These are phyloP conservation scores for Collariella sp. DNA, from an alignment of 495 filamentous ascomycete genomes.

Conservation along the genomic window DNA sequence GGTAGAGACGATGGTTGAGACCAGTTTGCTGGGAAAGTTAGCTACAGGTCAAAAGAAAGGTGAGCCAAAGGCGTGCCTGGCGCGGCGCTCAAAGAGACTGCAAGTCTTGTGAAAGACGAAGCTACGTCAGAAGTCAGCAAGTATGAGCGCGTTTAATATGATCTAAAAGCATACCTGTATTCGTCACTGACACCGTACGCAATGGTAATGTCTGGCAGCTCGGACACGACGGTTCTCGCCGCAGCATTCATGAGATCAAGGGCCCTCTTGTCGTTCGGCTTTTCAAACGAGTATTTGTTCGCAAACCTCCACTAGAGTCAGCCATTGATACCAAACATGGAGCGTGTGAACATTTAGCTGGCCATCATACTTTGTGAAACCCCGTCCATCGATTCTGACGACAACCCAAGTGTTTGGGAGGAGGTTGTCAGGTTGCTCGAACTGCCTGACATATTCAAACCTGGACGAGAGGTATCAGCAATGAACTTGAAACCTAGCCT, in stretches of 20 bases:
- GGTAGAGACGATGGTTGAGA: constrained; percentile 80
- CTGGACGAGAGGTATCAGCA: constrained; percentile 20
- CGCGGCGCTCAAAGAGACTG: constrained; percentile 76
- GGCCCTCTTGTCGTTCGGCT: constrained; percentile 84
- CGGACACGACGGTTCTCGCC: constrained; percentile 71
- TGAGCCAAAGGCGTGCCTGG: constrained; percentile 45
- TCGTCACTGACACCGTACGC: constrained; percentile 93
- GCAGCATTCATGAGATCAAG: constrained; percentile 92
- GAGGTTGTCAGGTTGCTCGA: constrained; percentile 71
- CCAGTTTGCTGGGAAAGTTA: constrained; percentile 59
- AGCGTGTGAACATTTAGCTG: not conserved
- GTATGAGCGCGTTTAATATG: not conserved
- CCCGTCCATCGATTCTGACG: constrained; percentile 82
- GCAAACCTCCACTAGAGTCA: constrained; percentile 49
- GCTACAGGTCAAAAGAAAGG: not conserved
- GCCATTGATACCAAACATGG: not conserved
- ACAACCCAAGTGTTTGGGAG: constrained; percentile 92
- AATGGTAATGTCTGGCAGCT: constrained; percentile 75
- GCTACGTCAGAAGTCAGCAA: constrained; percentile 33
- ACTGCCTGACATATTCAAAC: constrained; percentile 86
- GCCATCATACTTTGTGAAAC: constrained; percentile 70
- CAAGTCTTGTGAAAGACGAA: constrained; percentile 82
- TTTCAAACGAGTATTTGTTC: constrained; percentile 71
- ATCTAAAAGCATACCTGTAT: constrained; percentile 53
- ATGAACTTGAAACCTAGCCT: not conserved